Evolutionary conservation across 1,284 basidiomycete genomes (phyloP), one percentile per base, ranked within the genome.

Genomic region (Neonothopanus nambi): DNA sequence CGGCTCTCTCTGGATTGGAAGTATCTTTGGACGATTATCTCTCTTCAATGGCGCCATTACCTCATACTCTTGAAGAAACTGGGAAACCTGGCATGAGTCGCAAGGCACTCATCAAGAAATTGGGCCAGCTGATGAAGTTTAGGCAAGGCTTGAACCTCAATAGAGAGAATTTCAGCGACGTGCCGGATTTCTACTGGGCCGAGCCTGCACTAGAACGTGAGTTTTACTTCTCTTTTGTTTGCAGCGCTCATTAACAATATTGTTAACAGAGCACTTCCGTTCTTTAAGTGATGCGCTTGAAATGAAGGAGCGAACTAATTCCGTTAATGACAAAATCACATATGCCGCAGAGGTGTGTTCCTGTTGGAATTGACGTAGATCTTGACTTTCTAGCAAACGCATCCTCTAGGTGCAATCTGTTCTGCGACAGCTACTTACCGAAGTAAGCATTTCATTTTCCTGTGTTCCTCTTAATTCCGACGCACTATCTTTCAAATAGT

Each of bases 151-250:
- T 95, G 30, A 95, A 94, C 64, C 80, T 95, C 40, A 91, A 91
- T 59, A 80, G 90, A 48, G 91, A 94, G 62, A 94, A 93, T 57
- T 89, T 93, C 66, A 87, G 87, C 48, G 93, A 95, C 63, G 89
- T 89, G 0, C 93, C 93, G 0, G 87, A 94, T 70, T 87, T 95
- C 54, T 96, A 95, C 67, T 95, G 93, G 93, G 81, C 87, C 21
- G 91, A 95, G 66, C 91, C 93, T 1, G 89, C 88, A 59, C 77
- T 96, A 3, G 93, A 95, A 75, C 77, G 90, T 87, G 59, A 43
- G 80, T 61, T 5, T 13, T 3, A 6, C 28, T 39, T 45, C 20
- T n/a, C n/a, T n/a, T n/a, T 26, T 20, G 6, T 18, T 21, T 11
- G 38, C 38, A 23, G 11, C 51, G 15, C 24, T 26, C 24, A 11